Base-by-base conservation (phyloP, 140 eudicot species). In the Bidens hawaiensis region DNA sequence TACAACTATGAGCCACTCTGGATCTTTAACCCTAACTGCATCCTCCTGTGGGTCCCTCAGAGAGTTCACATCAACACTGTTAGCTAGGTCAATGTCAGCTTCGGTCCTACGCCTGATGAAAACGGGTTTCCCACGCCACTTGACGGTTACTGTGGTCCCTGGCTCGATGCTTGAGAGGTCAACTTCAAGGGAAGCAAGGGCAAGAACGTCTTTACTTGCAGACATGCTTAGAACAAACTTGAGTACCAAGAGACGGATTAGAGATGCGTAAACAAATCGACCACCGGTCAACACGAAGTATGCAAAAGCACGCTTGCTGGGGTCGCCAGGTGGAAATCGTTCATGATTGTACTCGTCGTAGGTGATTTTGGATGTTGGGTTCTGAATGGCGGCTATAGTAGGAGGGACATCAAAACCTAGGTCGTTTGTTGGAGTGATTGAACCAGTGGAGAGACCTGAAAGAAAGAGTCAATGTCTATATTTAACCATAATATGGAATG, bases 51-150 rank as follows among this genome's bases (percentile, higher is more conserved):
- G 94, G 76, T 88, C 89, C 24, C 96, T 73, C 27, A 88, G 87
- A 5, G 94, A 71, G 62, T 50, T 64, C 12, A 88, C 51, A 28
- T 88, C 94, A 28, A 88, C 94, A 73, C 87, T 88, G 78, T 88
- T 88, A 9, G 96, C 94, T 72, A 81, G 24, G 23, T 69, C 67
- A 27, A 88, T 72, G 76, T 88, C 96, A 22, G 79, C 88, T 13
- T 79, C 89, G 4, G 90, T 88, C 60, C 94, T 72, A 9, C 80
- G 90, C 65, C 90, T 74, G 65, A 88, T 88, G 63, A 88, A 88
- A 31, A 88, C 96, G 14, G 94, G 96, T 43, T 88, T 88, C 31
- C 96, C 94, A 65, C 94, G 87, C 96, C 96, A 87, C 83, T 87
- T 87, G 19, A 87, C 94, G 0, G 96, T 87, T 2, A 84, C 91